phyloP scores from a whole-genome alignment of 2,329 filamentous ascomycete genomes.

The Sporothrix humicola region DNA sequence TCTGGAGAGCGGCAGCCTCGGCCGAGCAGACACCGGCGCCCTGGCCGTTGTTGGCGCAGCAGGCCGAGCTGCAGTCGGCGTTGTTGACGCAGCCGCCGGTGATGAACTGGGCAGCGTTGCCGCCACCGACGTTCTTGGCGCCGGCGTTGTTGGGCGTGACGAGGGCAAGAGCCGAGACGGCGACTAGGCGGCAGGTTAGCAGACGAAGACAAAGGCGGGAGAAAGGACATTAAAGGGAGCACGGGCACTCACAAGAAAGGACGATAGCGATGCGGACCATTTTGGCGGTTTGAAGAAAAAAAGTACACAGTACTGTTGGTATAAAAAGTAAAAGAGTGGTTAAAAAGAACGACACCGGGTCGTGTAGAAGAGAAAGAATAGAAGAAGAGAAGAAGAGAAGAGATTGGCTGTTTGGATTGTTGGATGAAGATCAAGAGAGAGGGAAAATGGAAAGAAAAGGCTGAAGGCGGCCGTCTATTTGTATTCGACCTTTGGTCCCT shows the following conservation, averaged over 20 bases:
- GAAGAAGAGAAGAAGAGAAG: constrained; percentile 13
- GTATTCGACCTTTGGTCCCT: neutral
- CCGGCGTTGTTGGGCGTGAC: constrained; percentile 45
- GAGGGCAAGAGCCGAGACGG: constrained; percentile 40
- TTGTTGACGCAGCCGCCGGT: constrained; percentile 45
- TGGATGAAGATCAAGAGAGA: constrained; percentile 3
- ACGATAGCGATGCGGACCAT: constrained; percentile 44
- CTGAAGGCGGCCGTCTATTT: neutral
- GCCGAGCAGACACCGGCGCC: constrained; percentile 45
- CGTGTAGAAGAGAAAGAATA: constrained; percentile 23
- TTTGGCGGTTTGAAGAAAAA: constrained; percentile 35
- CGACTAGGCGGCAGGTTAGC: constrained; percentile 37
- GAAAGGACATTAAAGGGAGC: no score
- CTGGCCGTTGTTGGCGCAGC: constrained; percentile 42
- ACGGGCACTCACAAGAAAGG: constrained; percentile 37
- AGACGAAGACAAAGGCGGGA: neutral
- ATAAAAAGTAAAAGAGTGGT: neutral
- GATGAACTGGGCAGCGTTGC: constrained; percentile 44
- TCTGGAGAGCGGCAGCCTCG: constrained; percentile 43
- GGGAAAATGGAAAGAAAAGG: neutral
- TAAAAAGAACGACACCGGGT: constrained; percentile 33
- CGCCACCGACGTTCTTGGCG: constrained; percentile 43
- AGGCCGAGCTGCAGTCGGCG: constrained; percentile 42
- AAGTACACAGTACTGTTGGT: constrained; percentile 32
- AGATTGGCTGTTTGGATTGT: neutral